These are phyloP conservation scores for Lathyrus oleraceus DNA, from an alignment of 306 rosid genomes.

Conservation along the genomic window DNA sequence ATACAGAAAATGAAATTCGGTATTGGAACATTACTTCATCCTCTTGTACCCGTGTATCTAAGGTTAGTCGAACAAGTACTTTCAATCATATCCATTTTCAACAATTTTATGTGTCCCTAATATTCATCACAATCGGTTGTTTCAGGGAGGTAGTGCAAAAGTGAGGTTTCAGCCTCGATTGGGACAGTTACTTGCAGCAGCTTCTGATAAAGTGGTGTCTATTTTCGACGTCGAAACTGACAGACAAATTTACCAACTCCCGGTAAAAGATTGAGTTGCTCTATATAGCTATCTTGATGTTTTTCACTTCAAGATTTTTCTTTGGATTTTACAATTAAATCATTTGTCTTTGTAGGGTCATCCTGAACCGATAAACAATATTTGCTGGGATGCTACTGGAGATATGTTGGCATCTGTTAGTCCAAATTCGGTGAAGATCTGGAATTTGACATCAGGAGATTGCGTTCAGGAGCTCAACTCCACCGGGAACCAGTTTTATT, in stretches of 20 bases:
- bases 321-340: slow-evolving; percentile 13
- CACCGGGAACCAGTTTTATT: slow-evolving; percentile 41
- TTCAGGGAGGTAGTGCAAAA: slow-evolving; percentile 51
- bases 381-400: slow-evolving; percentile 54
- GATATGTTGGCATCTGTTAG: slow-evolving; percentile 53
- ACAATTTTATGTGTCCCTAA: slow-evolving; percentile 3
- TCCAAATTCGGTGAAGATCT: slow-evolving; percentile 49
- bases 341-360: slow-evolving; percentile 45
- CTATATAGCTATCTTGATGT: not conserved
- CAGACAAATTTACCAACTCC: slow-evolving; percentile 42
- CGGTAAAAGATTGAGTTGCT: slow-evolving; percentile 37
- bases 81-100: slow-evolving; percentile 19
- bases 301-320: slow-evolving; percentile 4
- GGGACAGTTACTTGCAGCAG: slow-evolving; percentile 51
- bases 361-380: slow-evolving; percentile 48
- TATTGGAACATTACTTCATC: slow-evolving; percentile 47
- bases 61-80: slow-evolving; percentile 39
- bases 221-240: slow-evolving; percentile 52
- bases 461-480: slow-evolving; percentile 52
- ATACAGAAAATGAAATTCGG: slow-evolving; percentile 48
- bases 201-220: slow-evolving; percentile 51
- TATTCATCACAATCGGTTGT: slow-evolving; percentile 25
- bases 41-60: slow-evolving; percentile 41
- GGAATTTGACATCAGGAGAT: slow-evolving; percentile 50
- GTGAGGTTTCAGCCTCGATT: slow-evolving; percentile 60